These are phyloP conservation scores for Martensiomyces pterosporus DNA, from an alignment of 192 early-diverging fungal species.

Conservation along the genomic window DNA sequence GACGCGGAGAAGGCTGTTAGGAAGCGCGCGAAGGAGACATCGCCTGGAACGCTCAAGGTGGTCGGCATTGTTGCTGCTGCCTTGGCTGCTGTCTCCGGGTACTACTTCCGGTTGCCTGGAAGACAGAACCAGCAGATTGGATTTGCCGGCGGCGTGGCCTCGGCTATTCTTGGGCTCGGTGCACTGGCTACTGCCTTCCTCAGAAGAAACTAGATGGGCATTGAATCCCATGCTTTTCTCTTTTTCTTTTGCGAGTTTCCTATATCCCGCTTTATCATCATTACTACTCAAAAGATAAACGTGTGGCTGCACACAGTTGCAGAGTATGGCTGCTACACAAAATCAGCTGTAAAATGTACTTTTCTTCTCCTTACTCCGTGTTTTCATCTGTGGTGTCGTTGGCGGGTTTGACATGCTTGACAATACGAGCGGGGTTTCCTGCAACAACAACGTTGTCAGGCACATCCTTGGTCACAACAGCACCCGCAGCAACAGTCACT, in stretches of 20 bases:
- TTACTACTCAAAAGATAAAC: too few species aligned
- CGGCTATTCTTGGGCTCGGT: slow-evolving; percentile 40
- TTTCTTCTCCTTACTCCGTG: too few species aligned
- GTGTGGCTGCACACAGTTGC: too few species aligned
- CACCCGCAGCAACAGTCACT: slow-evolving; percentile 69
- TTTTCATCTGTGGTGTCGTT: too few species aligned
- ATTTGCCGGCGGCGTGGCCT: slow-evolving; percentile 43
- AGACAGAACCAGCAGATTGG: slow-evolving; percentile 44
- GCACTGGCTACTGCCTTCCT: slow-evolving; percentile 40
- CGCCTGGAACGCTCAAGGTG: slow-evolving; percentile 19
- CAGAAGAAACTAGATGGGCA: slow-evolving; percentile 20
- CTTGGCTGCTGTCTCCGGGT: slow-evolving; percentile 34
- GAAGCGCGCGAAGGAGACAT: slow-evolving; percentile 28
- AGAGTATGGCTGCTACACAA: too few species aligned
- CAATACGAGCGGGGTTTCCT: slow-evolving; percentile 82
- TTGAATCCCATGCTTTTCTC: too few species aligned
- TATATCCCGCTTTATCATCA: too few species aligned
- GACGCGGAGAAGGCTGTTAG: slow-evolving; percentile 39
- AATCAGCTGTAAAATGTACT: too few species aligned
- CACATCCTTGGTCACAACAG: slow-evolving; percentile 88
- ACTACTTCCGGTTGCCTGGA: slow-evolving; percentile 47
- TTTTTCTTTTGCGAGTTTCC: too few species aligned
- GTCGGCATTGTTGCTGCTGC: slow-evolving; percentile 39
- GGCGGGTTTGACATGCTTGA: slow-evolving; percentile 51
- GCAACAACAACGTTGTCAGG: slow-evolving; percentile 70